These are phyloP conservation scores for Diaporthe australafricana DNA, from an alignment of 2,329 filamentous ascomycete genomes.

Conservation along the genomic window DNA sequence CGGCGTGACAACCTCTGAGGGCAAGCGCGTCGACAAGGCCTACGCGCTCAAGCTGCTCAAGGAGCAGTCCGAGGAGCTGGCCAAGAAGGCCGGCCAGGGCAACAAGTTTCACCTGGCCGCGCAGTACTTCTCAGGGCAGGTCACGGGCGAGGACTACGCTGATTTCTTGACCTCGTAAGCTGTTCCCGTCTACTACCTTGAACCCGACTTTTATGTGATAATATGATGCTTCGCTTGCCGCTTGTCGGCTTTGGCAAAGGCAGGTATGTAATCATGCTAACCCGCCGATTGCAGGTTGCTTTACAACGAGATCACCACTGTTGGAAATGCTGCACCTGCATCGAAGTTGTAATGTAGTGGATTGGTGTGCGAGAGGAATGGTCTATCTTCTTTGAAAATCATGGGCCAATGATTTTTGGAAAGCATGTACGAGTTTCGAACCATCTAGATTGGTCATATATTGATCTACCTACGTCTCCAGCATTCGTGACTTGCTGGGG, in stretches of 20 bases:
- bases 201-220: conserved; percentile 27
- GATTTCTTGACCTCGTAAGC: conserved; percentile 90
- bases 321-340: conserved; percentile 70
- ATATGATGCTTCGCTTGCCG: conserved; percentile 26
- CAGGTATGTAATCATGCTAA: neutral
- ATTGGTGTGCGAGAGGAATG: neutral
- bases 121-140: conserved; percentile 91
- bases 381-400: neutral
- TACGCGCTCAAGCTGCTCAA: conserved; percentile 89
- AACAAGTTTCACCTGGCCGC: conserved; percentile 94
- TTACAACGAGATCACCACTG: conserved; percentile 87
- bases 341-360: conserved; percentile 68
- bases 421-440: conserved; percentile 18
- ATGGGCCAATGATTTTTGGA: neutral
- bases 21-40: conserved; percentile 92
- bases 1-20: conserved; percentile 81
- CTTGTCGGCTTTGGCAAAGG: too few species aligned
- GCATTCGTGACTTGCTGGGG: too few species aligned
- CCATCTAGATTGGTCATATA: neutral
- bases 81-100: conserved; percentile 80
- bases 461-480: neutral
- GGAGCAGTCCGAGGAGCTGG: conserved; percentile 84
- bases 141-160: conserved; percentile 97
- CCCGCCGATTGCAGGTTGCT: conserved; percentile 68
- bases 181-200: conserved; percentile 36